Conservation (phyloP, 108 stramenopile species). For the Bacterosira constricta region DNA sequence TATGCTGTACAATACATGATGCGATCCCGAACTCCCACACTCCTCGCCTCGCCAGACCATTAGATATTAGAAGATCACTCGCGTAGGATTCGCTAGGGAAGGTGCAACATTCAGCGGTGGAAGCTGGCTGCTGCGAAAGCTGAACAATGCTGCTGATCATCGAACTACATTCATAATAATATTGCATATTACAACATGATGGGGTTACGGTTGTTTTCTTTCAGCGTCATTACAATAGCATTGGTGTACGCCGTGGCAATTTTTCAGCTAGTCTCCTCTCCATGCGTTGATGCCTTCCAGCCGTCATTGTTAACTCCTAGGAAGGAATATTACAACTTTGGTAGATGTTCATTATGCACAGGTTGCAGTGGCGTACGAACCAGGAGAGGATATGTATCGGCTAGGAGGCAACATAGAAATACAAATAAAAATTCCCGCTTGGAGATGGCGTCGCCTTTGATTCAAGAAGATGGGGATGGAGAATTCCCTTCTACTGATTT, state of each 20-base stretch:
- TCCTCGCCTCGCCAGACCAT: too few species aligned
- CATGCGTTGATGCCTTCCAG: background rate
- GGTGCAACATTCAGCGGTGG: too few species aligned
- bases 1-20: too few species aligned
- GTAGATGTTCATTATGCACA: too few species aligned
- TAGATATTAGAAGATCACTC: too few species aligned
- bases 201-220: background rate
- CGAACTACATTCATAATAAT: too few species aligned
- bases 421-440: too few species aligned
- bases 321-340: background rate
- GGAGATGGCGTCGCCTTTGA: conserved; percentile 3
- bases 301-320: background rate
- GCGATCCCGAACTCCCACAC: too few species aligned
- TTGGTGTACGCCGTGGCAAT: background rate
- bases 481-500: background rate
- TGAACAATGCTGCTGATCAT: too few species aligned
- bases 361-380: background rate
- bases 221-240: background rate
- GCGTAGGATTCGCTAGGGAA: too few species aligned
- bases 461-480: background rate
- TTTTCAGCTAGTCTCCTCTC: background rate
- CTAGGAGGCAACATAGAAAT: background rate
- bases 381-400: background rate
- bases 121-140: too few species aligned
- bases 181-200: background rate